Evolutionary conservation across 1,139 yeast genomes (phyloP).

Genomic region (Kodamaea sp.): DNA sequence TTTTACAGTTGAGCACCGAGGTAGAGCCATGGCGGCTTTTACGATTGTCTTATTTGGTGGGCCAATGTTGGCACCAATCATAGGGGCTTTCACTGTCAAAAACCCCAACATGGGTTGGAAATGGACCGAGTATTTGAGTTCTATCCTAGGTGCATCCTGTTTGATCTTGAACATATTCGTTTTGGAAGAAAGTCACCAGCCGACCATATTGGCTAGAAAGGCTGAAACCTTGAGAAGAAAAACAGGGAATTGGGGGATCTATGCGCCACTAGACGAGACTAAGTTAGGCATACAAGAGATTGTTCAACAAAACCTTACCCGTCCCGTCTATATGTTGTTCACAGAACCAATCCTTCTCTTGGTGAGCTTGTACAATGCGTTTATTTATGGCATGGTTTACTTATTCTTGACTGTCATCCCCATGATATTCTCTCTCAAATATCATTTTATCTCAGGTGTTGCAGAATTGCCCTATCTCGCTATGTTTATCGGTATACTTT

Average conservation of each 20-base stretch:
- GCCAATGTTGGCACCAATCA: constrained; percentile 74
- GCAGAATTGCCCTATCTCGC: constrained; percentile 65
- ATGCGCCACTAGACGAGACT: constrained; percentile 80
- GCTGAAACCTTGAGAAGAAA: constrained; percentile 61
- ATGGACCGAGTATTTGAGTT: constrained; percentile 58
- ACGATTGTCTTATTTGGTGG: constrained; percentile 70
- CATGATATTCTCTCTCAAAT: constrained; percentile 64
- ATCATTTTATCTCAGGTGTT: constrained; percentile 56
- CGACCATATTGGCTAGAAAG: constrained; percentile 52
- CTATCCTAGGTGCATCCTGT: constrained; percentile 45
- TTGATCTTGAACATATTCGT: constrained; percentile 30
- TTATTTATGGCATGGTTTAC: constrained; percentile 81
- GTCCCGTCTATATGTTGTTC: constrained; percentile 70
- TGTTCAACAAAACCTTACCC: constrained; percentile 63
- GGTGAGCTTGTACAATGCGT: constrained; percentile 74
- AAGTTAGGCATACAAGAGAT: constrained; percentile 63
- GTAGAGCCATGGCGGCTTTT: constrained; percentile 65
- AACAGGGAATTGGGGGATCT: constrained; percentile 73
- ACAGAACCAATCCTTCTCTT: constrained; percentile 73
- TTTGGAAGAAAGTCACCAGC: constrained; percentile 52
- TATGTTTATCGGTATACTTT: constrained; percentile 58
- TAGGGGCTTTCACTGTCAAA: constrained; percentile 28
- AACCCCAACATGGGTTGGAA: constrained; percentile 49
- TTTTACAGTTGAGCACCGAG: constrained; percentile 63
- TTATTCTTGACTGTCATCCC: constrained; percentile 80